Evolutionary conservation across 257 asterid genomes (phyloP), one percentile per base, ranked within the genome.

Genomic region (Mitragyna speciosa): DNA sequence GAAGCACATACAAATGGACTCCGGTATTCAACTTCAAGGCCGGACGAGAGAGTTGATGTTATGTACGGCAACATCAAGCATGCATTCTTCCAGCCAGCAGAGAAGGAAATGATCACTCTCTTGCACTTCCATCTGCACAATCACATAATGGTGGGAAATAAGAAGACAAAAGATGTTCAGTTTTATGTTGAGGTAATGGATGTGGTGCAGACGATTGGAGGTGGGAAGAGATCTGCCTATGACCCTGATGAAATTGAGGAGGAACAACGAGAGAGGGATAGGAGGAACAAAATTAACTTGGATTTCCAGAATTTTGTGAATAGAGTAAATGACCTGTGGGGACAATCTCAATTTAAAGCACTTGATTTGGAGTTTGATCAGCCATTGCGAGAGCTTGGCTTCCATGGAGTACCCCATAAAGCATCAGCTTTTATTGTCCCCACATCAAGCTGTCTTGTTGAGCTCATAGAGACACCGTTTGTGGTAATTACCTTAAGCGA

Each of bases 171-270:
- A 85, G 97, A 92, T 63, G 92, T 89, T 12, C 97, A 92, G 54
- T 92, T 92, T 80, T 92, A 89, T 70, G 87, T 85, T 7, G 97
- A 92, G 86, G 97, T 92, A 67, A 92, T 92, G 97, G 96, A 92
- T 81, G 89, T 86, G 83, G 97, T 91, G 52, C 97, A 92, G 75
- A 86, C 89, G 26, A 87, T 91, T 69, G 92, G 97, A 0, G 90
- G 92, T 76, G 91, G 94, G 31, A 91, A 88, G 86, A 84, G 96
- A 79, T 88, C 92, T 63, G 90, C 92, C 11, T 91, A 89, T 75
- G 97, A 91, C 70, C 96, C 97, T 16, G 96, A 92, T 78, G 97
- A 92, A 88, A 91, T 92, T 52, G 97, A 92, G 85, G 97, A 92
- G 85, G 97, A 92, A 75, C 94, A 92, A 78, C 84, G 97, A 84